Base-by-base conservation (phyloP, 169 alveolate species). In the Eimeria tenella region DNA sequence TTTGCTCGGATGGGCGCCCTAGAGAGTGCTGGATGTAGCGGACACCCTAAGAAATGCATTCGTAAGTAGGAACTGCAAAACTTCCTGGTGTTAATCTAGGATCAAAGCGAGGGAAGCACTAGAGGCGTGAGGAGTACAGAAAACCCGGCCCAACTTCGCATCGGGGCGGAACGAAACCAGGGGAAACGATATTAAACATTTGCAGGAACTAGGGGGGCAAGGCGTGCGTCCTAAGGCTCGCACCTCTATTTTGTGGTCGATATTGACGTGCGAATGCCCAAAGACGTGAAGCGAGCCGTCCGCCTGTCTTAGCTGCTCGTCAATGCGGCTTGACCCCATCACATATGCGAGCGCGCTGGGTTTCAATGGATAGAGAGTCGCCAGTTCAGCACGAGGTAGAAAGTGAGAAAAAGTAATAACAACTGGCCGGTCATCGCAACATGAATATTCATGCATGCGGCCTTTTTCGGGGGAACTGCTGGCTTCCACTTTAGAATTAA, bases 21-120 rank as follows among this genome's bases (percentile, higher is more conserved):
- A 84, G 92, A 31, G 92, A 60, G 63, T 84, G 92, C 81, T 84
- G 92, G 49, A 84, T 49, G 92, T 84, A 84, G n/a, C 92, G 92
- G 11, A 84, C 92, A 19, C 92, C 92, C 92, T 84, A 79, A 62
- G 82, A 15, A 84, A 63, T 8, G 55, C 65, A 31, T 6, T 31
- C 81, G 31, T 75, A 63, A 50, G 23, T n/a, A 21, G 25, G 52
- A 6, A 21, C 65, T 63, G 65, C 82, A 63, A 5, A 21, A 2
- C 21, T 58, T 58, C 15, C 1, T 0, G 53, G 11, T 56, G 89
- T 25, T 53, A 81, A 58, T 10, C 6, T 55, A 53, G 23, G 55
- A 56, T 75, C 19, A 50, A 5, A 75, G 58, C 86, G 65, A n/a
- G n/a, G 11, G n/a, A 17, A 19, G 49, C 49, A 31, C 86, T 49